A percentile compares a stretch with the other conserved stretches of the same genome.
phyloP scores from a whole-genome alignment of 2,329 filamentous ascomycete genomes.

The Paecilomyces dactylethromorphus region DNA sequence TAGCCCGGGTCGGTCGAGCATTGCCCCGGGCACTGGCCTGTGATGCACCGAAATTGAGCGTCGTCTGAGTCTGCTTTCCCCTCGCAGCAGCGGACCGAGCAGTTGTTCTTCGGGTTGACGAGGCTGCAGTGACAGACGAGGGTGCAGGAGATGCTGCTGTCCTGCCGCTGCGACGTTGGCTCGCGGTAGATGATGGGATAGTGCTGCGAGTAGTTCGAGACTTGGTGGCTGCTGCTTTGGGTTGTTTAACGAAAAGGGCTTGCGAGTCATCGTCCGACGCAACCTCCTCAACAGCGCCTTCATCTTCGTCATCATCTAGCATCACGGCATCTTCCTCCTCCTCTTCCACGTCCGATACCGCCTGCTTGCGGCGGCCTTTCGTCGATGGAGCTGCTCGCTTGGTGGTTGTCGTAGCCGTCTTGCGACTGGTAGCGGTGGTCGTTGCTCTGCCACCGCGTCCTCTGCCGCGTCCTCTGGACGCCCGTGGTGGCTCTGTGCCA shows the following conservation, averaged over 20 bases:
- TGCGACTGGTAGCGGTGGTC: constrained; percentile 32
- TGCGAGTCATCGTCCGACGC: constrained; percentile 23
- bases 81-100: constrained; percentile 13
- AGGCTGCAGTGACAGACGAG: constrained; percentile 24
- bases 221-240: constrained; percentile 15
- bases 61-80: constrained; percentile 31
- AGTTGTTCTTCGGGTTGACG: constrained; percentile 18
- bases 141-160: constrained; percentile 25
- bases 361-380: constrained; percentile 14
- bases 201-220: constrained; percentile 16
- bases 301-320: constrained; percentile 23
- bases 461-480: constrained; percentile 42
- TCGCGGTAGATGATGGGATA: constrained; percentile 11
- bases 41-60: constrained; percentile 34
- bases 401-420: constrained; percentile 28
- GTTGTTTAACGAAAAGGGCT: constrained; percentile 36
- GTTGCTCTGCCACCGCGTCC: constrained; percentile 39
- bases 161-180: constrained; percentile 19
- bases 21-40: constrained; percentile 24
- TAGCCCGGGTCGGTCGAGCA: constrained; percentile 23
- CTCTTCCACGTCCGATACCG: constrained; percentile 32
- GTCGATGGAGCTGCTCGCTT: constrained; percentile 21
- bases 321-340: constrained; percentile 35
- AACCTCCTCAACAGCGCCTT: constrained; percentile 11
- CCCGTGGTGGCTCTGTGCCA: constrained; percentile 32